Percentiles rank a stretch among this genome's conserved stretches.
Evolutionary conservation across 441 rosid genomes (phyloP).

Genomic region (Adansonia grandidieri): DNA sequence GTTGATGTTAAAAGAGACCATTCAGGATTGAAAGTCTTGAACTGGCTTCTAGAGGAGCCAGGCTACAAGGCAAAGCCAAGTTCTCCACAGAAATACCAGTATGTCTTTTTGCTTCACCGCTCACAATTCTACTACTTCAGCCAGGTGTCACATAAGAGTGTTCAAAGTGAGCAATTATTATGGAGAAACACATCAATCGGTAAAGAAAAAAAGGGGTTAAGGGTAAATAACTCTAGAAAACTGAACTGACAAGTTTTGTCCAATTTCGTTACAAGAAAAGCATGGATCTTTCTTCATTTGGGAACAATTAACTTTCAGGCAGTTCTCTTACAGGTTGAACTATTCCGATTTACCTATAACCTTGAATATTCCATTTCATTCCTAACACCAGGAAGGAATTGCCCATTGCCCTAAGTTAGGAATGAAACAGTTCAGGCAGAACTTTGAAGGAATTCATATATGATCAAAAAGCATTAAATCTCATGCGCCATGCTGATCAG

Average conservation of each 20-base stretch:
- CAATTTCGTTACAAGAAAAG: neutral
- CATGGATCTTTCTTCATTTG: neutral
- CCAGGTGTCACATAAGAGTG: neutral
- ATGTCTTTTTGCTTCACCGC: neutral
- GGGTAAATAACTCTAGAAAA: neutral
- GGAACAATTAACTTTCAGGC: neutral
- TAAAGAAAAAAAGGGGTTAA: neutral
- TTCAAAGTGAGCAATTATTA: constrained; percentile 10
- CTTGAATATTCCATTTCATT: neutral
- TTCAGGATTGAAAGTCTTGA: constrained; percentile 12
- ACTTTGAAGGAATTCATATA: neutral
- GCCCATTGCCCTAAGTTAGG: neutral
- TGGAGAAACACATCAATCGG: neutral
- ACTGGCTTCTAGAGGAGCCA: neutral
- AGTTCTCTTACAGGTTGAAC: neutral
- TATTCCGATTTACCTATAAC: neutral
- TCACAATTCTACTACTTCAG: neutral
- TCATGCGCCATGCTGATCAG: neutral
- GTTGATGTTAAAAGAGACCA: constrained; percentile 4
- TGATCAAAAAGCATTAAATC: neutral
- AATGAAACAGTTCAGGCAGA: neutral
- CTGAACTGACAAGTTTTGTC: neutral
- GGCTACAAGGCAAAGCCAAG: neutral
- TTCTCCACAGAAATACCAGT: neutral
- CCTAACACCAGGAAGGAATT: neutral